Evolutionary conservation across 495 filamentous ascomycete species (phyloP).

Genomic region (Penicillium waksmanii): DNA sequence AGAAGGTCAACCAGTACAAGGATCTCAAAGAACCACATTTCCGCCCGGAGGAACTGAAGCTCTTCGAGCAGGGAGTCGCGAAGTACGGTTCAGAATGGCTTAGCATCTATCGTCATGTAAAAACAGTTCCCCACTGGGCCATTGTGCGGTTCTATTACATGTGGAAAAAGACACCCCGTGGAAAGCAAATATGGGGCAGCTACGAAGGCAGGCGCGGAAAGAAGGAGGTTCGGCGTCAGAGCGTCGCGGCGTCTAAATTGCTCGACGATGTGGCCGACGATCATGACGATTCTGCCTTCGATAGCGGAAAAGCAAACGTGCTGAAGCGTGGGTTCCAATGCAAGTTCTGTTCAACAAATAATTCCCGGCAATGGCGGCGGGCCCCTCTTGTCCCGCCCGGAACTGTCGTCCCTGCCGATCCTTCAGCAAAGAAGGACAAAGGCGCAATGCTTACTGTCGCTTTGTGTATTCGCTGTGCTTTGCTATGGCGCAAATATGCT

Average conservation of each 20-base stretch:
- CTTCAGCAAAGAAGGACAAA: conserved; percentile 71
- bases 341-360: conserved; percentile 84
- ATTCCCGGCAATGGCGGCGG: conserved; percentile 87
- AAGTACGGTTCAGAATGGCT: conserved; percentile 92
- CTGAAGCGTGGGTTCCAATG: conserved; percentile 87
- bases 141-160: conserved; percentile 94
- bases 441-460: conserved; percentile 75
- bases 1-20: conserved; percentile 66
- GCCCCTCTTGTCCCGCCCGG: conserved; percentile 78
- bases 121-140: conserved; percentile 69
- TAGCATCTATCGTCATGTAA: conserved; percentile 78
- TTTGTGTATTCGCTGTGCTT: conserved; percentile 85
- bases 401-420: conserved; percentile 69
- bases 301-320: conserved; percentile 78
- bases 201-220: conserved; percentile 85
- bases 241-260: conserved; percentile 63
- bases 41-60: conserved; percentile 75
- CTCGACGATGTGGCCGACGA: conserved; percentile 93
- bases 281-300: conserved; percentile 94
- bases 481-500: conserved; percentile 91
- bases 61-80: conserved; percentile 88
- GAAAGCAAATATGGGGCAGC: conserved; percentile 85
- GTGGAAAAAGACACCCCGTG: conserved; percentile 94
- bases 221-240: conserved; percentile 70
- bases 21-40: conserved; percentile 87